Base-by-base conservation (phyloP, 176 grass and related monocot genomes). In the Phoenix roebelenii region DNA sequence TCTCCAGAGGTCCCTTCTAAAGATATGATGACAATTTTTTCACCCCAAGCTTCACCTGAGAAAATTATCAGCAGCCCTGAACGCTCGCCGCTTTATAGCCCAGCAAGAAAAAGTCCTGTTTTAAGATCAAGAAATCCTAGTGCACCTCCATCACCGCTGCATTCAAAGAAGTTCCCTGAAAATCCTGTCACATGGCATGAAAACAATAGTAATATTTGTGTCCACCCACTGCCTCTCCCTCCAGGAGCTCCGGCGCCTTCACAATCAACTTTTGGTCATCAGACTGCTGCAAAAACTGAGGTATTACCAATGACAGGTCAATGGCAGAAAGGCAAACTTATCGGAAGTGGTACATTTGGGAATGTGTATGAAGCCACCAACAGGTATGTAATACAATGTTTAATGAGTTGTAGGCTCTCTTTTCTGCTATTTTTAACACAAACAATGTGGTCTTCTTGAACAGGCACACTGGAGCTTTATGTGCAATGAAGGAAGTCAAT, bases 401-500 rank as follows among this genome's bases (percentile, higher is more conserved):
- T 4, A 25, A 68, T 59, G 71, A 60, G 26, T 5, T 65, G 25
- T 63, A 49, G 39, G 0, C 15, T 48, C n/a, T 51, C 18, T 69
- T 60, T 44, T 72, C 16, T 23, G 49, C 54, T 55, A 70, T 49
- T 66, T 86, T 50, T 12, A 39, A 30, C 30, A 44, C 48, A 64
- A 5, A 23, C 69, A 55, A 61, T 18, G 19, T 74, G 26, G n/a
- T 26, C 49, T 77, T 80, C 68, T 74, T 70, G 58, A 66, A 50
- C 67, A 95, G 91, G 70, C 69, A 90, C 48, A 96, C 86, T 72
- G 92, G 92, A 71, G 92, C 92, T 63, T 80, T 90, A 57, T 96
- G 92, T 87, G 92, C 92, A 49, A 96, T 96, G 92, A 96, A 96
- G 71, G 92, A 96, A 71, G 92, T 96, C 7, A 96, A 96, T 82